A percentile compares a stretch with the other conserved stretches of the same genome.
Conservation (phyloP, 2,329 filamentous ascomycete species). For the Plectosphaerella sp. region DNA sequence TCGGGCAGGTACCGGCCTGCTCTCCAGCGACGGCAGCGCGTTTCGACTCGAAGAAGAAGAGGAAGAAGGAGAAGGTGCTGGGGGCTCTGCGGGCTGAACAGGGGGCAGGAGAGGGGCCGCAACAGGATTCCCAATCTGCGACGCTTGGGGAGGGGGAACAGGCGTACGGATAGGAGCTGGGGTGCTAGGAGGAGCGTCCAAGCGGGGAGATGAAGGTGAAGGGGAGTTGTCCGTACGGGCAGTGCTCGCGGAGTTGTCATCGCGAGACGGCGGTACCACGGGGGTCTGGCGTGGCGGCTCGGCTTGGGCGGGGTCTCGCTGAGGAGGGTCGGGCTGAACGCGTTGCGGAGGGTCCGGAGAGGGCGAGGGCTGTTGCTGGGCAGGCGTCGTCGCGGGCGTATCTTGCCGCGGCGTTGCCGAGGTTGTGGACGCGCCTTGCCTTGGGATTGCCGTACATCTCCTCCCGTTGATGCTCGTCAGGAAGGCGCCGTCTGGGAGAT, state of each 20-base stretch:
- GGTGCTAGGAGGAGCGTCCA: neutral
- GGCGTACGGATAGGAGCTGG: slow-evolving; percentile 1
- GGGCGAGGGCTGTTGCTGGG: neutral
- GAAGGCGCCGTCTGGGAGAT: slow-evolving; percentile 40
- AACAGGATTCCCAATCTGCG: slow-evolving; percentile 1
- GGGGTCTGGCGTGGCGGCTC: slow-evolving; percentile 1
- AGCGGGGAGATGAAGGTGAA: slow-evolving; percentile 3
- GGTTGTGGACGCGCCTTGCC: slow-evolving; percentile 10
- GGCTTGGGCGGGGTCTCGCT: slow-evolving; percentile 2
- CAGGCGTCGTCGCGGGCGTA: neutral
- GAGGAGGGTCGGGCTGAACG: slow-evolving; percentile 1
- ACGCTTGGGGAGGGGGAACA: neutral
- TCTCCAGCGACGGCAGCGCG: neutral
- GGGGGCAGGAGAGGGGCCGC: neutral
- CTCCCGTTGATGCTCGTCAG: slow-evolving; percentile 45
- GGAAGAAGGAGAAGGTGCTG: slow-evolving; percentile 3
- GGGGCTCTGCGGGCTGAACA: neutral
- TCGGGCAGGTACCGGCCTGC: neutral
- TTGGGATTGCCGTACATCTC: slow-evolving; percentile 51
- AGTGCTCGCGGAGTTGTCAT: neutral
- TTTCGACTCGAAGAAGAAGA: neutral
- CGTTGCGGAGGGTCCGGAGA: neutral
- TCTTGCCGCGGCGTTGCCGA: neutral
- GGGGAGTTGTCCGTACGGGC: slow-evolving; percentile 2
- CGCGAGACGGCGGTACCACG: neutral